phyloP scores from a whole-genome alignment of 352 stramenopile genomes.

The Globisporangium polare region DNA sequence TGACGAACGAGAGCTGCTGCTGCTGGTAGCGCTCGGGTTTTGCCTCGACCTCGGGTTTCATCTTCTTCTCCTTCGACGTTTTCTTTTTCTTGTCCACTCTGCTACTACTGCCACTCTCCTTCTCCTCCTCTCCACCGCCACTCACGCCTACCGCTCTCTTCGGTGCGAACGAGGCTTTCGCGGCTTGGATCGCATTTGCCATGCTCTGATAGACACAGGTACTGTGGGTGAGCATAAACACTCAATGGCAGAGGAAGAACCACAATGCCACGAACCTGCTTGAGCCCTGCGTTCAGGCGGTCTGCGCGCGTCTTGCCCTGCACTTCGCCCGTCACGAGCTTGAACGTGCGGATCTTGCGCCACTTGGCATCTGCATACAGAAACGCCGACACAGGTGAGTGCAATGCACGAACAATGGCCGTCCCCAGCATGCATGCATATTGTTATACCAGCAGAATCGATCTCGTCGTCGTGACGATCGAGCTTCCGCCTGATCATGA shows the following conservation, averaged over 20 bases:
- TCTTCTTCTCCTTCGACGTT: conserved; percentile 3
- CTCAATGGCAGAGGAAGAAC: neutral
- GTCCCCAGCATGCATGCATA: too few species aligned
- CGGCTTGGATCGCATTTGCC: conserved; percentile 10
- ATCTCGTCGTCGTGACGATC: conserved; percentile 53
- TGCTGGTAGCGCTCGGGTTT: conserved; percentile 9
- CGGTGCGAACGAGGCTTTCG: conserved; percentile 2
- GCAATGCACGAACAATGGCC: too few species aligned
- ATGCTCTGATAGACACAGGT: conserved; percentile 9
- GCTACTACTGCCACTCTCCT: too few species aligned
- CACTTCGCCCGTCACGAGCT: conserved; percentile 53
- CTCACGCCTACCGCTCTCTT: neutral
- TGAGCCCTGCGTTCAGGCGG: conserved; percentile 47
- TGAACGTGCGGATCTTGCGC: conserved; percentile 74
- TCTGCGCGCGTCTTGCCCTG: conserved; percentile 55
- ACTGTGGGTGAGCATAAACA: neutral
- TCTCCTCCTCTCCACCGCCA: neutral
- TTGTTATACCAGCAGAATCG: conserved; percentile 33
- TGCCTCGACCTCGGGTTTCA: neutral
- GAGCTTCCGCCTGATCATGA: conserved; percentile 68
- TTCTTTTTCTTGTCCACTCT: neutral
- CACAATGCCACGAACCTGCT: conserved; percentile 25
- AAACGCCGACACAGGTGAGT: too few species aligned
- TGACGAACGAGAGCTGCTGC: conserved; percentile 14
- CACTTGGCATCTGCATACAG: conserved; percentile 61